Conservation (phyloP, 1,139 yeast genomes). For the Saccharomyces hybrid region DNA sequence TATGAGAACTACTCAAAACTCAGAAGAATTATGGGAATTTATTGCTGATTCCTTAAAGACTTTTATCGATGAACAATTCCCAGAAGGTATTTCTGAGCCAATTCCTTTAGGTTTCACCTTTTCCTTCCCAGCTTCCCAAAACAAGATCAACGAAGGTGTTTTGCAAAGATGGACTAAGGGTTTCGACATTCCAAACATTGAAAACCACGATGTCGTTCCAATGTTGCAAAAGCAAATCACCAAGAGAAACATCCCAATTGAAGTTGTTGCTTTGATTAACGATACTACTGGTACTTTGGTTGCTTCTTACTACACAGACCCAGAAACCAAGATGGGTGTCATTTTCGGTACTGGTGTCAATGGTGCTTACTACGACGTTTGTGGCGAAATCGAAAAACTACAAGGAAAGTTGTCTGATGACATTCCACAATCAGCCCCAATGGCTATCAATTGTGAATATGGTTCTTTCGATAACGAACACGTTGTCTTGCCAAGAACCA, state of each 20-base stretch:
- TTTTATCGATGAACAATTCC: slow-evolving; percentile 54
- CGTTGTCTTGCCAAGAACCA: slow-evolving; percentile 74
- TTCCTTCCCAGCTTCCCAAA: slow-evolving; percentile 85
- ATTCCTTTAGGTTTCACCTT: slow-evolving; percentile 91
- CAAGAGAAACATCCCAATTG: slow-evolving; percentile 61
- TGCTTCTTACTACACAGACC: slow-evolving; percentile 88
- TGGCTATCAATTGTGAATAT: slow-evolving; percentile 98
- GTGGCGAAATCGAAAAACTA: slow-evolving; percentile 71
- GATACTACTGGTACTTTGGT: slow-evolving; percentile 97
- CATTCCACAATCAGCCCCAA: slow-evolving; percentile 56
- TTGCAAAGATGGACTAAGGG: slow-evolving; percentile 98
- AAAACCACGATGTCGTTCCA: slow-evolving; percentile 90
- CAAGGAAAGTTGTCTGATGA: slow-evolving; percentile 62
- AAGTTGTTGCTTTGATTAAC: slow-evolving; percentile 85
- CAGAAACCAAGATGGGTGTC: slow-evolving; percentile 58
- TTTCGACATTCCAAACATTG: slow-evolving; percentile 86
- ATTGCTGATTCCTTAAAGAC: slow-evolving; percentile 55
- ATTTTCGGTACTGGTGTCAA: slow-evolving; percentile 69
- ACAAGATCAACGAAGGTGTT: slow-evolving; percentile 73
- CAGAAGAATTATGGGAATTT: no score
- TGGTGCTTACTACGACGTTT: slow-evolving; percentile 87
- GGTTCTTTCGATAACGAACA: slow-evolving; percentile 96
- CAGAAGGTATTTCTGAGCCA: slow-evolving; percentile 43
- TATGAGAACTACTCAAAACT: no score
- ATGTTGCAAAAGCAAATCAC: slow-evolving; percentile 73